Base-by-base conservation (phyloP, 441 rosid species). In the Gossypium davidsonii region DNA sequence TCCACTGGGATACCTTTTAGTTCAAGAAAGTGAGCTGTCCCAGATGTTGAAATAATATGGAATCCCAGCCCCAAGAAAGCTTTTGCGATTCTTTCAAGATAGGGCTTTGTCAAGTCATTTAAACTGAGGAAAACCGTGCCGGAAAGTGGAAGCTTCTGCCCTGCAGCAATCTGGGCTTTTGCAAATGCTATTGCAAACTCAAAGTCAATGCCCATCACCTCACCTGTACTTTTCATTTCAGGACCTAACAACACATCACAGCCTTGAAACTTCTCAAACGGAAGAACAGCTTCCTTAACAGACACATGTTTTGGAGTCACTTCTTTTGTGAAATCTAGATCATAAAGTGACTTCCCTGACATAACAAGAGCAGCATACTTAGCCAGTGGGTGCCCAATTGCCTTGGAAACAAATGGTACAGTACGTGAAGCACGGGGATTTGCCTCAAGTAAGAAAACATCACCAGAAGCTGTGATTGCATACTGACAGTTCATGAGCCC, bases 401-500 rank as follows among this genome's bases (percentile, higher is more conserved):
- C 90, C 88, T 94, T 92, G n/a, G 99, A 92, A 77, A 94, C 98
- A 79, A 92, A 94, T 48, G 99, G 99, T 58, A 94, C 93, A 14
- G 99, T 91, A 15, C 97, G 97, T 46, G 99, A 94, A 79, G 99
- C 97, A 67, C 98, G 92, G 26, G 98, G 99, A 82, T 94, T 94
- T 26, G 97, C 99, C 85, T 94, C 99, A 1, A 94, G 97, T 82
- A 94, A 83, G 85, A 80, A 94, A 74, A 94, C 98, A 68, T 91
- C 92, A 48, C 91, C 91, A 57, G 92, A 82, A 37, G 86, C 73
- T 60, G 98, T 85, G 71, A 94, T 92, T 3, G 99, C 99, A 23
- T 89, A 94, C 78, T 92, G 98, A 81, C 97, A 94, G 76, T 94
- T 94, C 98, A 94, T 94, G 77, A 94, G 94, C 69, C 99, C 98